These are phyloP conservation scores for Rhododendron williamsianum DNA, from an alignment of 148 eudicot species.

Conservation along the genomic window DNA sequence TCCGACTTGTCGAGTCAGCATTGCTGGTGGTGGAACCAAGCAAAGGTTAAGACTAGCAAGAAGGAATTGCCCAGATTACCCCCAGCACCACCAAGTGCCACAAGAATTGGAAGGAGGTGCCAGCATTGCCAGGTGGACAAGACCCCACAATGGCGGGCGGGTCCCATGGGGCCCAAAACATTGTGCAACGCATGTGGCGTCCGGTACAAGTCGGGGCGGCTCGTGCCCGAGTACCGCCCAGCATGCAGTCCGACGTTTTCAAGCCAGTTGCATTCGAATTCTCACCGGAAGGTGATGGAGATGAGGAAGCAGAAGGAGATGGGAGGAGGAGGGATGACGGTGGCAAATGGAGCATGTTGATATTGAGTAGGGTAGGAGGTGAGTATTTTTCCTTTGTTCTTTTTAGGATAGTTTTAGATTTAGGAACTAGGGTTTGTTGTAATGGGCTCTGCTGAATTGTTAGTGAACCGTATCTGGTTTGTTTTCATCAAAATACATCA, in stretches of 20 bases:
- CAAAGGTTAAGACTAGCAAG: slow-evolving; percentile 11
- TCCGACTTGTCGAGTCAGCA: slow-evolving; percentile 30
- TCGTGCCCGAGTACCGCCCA: slow-evolving; percentile 81
- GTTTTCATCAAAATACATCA: slow-evolving; percentile 18
- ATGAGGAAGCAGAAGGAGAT: slow-evolving; percentile 70
- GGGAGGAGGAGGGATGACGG: slow-evolving; percentile 12
- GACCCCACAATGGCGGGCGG: slow-evolving; percentile 95
- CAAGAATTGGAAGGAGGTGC: slow-evolving; percentile 55
- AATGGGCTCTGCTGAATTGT: slow-evolving; percentile 22
- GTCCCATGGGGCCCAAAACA: slow-evolving; percentile 82
- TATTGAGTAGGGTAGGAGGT: slow-evolving; percentile 34
- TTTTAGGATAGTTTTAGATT: slow-evolving; percentile 20
- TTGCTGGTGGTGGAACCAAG: slow-evolving; percentile 23
- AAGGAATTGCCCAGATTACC: slow-evolving; percentile 6
- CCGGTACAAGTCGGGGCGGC: slow-evolving; percentile 82
- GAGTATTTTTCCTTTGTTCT: slow-evolving; percentile 7
- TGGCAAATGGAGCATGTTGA: slow-evolving; percentile 27
- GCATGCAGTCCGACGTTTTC: slow-evolving; percentile 87
- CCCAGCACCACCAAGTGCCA: slow-evolving; percentile 3
- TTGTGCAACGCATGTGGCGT: slow-evolving; percentile 96
- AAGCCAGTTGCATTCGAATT: slow-evolving; percentile 63
- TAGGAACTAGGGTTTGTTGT: slow-evolving; percentile 30
- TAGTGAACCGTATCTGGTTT: slow-evolving; percentile 27
- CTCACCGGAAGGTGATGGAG: slow-evolving; percentile 77
- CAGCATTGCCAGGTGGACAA: slow-evolving; percentile 66